phyloP scores from a whole-genome alignment of 495 filamentous ascomycete genomes.

The Pyrenula aspistea region DNA sequence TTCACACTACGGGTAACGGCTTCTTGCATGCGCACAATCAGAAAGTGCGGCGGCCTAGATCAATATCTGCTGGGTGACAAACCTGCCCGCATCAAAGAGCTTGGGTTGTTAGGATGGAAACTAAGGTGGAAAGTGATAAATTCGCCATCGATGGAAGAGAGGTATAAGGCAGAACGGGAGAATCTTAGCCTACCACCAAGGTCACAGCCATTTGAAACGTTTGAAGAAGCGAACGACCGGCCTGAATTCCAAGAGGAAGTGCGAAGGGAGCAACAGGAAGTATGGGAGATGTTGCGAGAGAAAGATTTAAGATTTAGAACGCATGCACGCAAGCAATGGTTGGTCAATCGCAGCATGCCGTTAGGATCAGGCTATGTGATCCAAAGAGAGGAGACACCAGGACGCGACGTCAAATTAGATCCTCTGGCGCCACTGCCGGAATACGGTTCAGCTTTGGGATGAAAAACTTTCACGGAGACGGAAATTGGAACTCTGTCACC shows the following conservation, averaged over 20 bases:
- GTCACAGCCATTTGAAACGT: slow-evolving; percentile 1
- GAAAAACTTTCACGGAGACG: neutral
- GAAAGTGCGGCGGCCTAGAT: slow-evolving; percentile 80
- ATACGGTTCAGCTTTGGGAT: neutral
- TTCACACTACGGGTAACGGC: slow-evolving; percentile 67
- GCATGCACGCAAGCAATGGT: neutral
- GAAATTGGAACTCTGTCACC: no score
- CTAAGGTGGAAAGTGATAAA: slow-evolving; percentile 80
- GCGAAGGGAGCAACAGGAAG: neutral
- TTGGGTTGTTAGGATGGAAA: slow-evolving; percentile 80
- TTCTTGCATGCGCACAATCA: slow-evolving; percentile 70
- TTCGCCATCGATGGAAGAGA: slow-evolving; percentile 44
- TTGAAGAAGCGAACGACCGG: slow-evolving; percentile 2
- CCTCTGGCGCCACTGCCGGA: neutral
- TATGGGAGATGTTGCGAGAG: neutral
- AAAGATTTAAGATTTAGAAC: neutral
- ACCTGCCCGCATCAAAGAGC: slow-evolving; percentile 59
- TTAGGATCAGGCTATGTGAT: neutral
- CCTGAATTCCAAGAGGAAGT: slow-evolving; percentile 2
- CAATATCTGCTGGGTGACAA: slow-evolving; percentile 75
- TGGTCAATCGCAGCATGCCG: neutral
- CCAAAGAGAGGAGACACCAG: neutral
- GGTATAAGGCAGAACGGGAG: slow-evolving; percentile 44
- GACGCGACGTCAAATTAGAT: neutral
- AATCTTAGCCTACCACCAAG: slow-evolving; percentile 29